Percentiles rank a stretch among this genome's conserved stretches.
These are phyloP conservation scores for Boletus bicolor DNA, from an alignment of 768 basidiomycete genomes.

Conservation along the genomic window DNA sequence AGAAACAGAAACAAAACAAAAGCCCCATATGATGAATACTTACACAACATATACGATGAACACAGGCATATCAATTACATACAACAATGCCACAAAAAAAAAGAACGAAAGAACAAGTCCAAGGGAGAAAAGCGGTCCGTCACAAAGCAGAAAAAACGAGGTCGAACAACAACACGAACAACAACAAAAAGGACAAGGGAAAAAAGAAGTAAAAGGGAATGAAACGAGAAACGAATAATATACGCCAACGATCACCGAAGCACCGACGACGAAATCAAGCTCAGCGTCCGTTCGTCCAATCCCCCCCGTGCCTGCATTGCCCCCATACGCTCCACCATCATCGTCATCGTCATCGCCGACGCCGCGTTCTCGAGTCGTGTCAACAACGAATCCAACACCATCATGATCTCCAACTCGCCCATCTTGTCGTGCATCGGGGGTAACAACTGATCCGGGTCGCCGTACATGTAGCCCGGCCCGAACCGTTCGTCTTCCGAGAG, in stretches of 20 bases:
- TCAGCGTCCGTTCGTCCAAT: conserved; percentile 49
- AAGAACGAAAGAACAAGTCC: not conserved
- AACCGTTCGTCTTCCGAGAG: conserved; percentile 21
- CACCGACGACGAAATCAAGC: conserved; percentile 38
- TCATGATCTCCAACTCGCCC: conserved; percentile 67
- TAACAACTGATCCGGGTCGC: conserved; percentile 60
- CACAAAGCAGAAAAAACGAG: not conserved
- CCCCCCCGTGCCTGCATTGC: conserved; percentile 36
- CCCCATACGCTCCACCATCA: conserved; percentile 22
- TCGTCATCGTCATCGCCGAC: conserved; percentile 25
- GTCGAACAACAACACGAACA: not conserved
- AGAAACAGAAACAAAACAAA: too few relatives aligned
- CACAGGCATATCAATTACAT: not conserved
- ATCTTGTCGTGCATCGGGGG: conserved; percentile 69
- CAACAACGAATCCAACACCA: conserved; percentile 73
- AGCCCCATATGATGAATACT: too few relatives aligned
- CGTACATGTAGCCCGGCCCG: conserved; percentile 43
- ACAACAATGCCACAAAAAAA: not conserved
- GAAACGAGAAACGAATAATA: not conserved
- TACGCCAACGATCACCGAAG: conserved; percentile 15
- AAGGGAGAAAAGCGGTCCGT: not conserved
- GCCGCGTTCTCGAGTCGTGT: conserved; percentile 75
- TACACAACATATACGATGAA: not conserved
- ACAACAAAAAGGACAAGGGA: not conserved
- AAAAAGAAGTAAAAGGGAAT: not conserved